These are phyloP conservation scores for Talaromyces wortmannii DNA, from an alignment of 495 filamentous ascomycete genomes.

Conservation along the genomic window DNA sequence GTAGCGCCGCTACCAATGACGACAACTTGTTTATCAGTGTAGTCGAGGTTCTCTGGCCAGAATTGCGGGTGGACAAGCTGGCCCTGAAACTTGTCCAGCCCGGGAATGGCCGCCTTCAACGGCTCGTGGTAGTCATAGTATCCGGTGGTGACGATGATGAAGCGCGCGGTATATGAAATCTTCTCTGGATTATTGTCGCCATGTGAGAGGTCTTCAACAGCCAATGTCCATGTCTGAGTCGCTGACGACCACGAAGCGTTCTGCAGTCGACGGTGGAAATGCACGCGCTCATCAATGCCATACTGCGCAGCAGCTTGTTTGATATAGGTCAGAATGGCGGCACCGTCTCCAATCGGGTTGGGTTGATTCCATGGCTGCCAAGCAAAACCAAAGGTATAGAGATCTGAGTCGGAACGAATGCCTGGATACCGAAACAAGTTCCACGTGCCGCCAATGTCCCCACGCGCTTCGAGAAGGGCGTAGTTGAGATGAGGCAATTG, in stretches of 20 bases:
- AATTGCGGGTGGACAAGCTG: conserved; percentile 43
- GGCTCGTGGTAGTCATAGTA: conserved; percentile 57
- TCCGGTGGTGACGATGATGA: conserved; percentile 55
- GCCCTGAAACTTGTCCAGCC: conserved; percentile 29
- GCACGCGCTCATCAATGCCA: conserved; percentile 57
- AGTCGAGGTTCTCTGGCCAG: conserved; percentile 45
- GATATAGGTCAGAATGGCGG: conserved; percentile 55
- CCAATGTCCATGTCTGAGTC: conserved; percentile 53
- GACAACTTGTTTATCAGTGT: conserved; percentile 42
- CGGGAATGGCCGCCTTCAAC: conserved; percentile 38
- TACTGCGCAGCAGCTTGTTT: conserved; percentile 47
- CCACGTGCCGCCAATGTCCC: conserved; percentile 51
- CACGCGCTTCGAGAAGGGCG: conserved; percentile 44
- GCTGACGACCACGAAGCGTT: conserved; percentile 51
- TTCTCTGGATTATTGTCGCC: conserved; percentile 33
- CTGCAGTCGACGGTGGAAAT: conserved; percentile 48
- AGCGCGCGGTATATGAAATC: conserved; percentile 37
- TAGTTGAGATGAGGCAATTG: conserved; percentile 6
- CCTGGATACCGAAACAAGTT: conserved; percentile 49
- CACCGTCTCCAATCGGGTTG: conserved; percentile 53
- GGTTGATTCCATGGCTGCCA: conserved; percentile 59
- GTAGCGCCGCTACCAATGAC: conserved; percentile 53
- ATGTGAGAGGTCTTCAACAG: conserved; percentile 24
- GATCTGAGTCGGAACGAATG: conserved; percentile 46
- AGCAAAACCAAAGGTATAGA: conserved; percentile 54